Conservation (phyloP, 139 green algal species). For the Closterium sp. region DNA sequence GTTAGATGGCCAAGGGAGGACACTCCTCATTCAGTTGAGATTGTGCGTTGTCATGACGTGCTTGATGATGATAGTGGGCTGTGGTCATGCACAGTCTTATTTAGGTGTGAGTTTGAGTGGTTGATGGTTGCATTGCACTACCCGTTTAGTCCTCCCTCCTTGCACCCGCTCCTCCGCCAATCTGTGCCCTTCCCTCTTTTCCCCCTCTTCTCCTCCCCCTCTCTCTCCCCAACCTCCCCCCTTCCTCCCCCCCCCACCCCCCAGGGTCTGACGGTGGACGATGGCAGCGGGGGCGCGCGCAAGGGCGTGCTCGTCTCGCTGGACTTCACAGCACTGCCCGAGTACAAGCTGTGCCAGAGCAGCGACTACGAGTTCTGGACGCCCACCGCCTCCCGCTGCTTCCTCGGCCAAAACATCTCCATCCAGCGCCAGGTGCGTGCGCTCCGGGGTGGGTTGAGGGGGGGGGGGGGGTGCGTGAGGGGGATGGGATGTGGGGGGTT, state of each 20-base stretch:
- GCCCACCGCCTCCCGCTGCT: conserved; percentile 28
- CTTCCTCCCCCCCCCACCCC: background rate
- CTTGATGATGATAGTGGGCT: no score
- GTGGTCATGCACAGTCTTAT: no score
- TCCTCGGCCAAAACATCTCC: conserved; percentile 49
- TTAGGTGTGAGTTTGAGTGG: no score
- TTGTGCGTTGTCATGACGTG: no score
- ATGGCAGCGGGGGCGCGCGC: background rate
- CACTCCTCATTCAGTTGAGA: no score
- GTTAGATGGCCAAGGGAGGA: no score
- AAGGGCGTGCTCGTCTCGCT: conserved; percentile 17
- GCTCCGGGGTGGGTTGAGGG: background rate
- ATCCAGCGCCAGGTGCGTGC: conserved; percentile 62
- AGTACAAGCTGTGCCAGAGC: conserved; percentile 30
- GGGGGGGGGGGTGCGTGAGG: no score
- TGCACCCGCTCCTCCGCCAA: no score
- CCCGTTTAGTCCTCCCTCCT: no score
- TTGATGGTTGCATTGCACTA: no score
- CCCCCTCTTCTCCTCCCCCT: background rate
- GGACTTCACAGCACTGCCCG: conserved; percentile 24
- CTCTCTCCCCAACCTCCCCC: background rate
- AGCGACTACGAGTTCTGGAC: conserved; percentile 57
- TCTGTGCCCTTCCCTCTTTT: background rate
- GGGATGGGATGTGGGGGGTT: no score
- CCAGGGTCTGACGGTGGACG: conserved; percentile 5